These are phyloP conservation scores for Lachnellula hyalina DNA, from an alignment of 2,329 filamentous ascomycete species.

Conservation along the genomic window DNA sequence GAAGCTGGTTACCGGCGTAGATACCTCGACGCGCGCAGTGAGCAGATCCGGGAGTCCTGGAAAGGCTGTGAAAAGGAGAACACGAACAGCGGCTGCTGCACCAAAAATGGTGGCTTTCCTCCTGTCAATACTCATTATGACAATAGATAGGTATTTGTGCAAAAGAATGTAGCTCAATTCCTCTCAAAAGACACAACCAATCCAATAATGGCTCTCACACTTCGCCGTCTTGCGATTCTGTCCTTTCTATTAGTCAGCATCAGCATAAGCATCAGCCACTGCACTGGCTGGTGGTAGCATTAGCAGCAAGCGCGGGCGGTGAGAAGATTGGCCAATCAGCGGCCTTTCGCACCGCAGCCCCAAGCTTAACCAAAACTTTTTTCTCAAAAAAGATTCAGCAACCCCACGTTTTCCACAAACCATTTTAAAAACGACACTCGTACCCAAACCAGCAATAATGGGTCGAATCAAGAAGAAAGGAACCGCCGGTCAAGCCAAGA, in stretches of 20 bases:
- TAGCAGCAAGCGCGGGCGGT: conserved; percentile 3
- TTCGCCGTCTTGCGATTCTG: not conserved
- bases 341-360: not conserved
- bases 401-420: conserved; percentile 12
- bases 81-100: conserved; percentile 70
- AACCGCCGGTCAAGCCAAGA: conserved; percentile 83
- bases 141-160: conserved; percentile 4
- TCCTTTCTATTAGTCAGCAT: not conserved
- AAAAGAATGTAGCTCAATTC: conserved; percentile 20
- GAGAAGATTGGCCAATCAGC: conserved; percentile 8
- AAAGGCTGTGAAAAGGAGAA: conserved; percentile 75
- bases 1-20: conserved; percentile 95
- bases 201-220: not conserved
- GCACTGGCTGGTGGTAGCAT: no score
- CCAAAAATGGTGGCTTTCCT: conserved; percentile 65
- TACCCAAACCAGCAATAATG: conserved; percentile 45
- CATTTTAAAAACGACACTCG: conserved; percentile 18
- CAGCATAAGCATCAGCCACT: no score
- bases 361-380: conserved; percentile 24
- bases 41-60: conserved; percentile 79
- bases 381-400: conserved; percentile 33
- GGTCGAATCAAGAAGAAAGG: conserved; percentile 85
- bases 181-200: not conserved
- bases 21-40: conserved; percentile 89
- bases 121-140: conserved; percentile 46